These are phyloP conservation scores for Hygrocybe coccinea DNA, from an alignment of 768 basidiomycete species.

Conservation along the genomic window DNA sequence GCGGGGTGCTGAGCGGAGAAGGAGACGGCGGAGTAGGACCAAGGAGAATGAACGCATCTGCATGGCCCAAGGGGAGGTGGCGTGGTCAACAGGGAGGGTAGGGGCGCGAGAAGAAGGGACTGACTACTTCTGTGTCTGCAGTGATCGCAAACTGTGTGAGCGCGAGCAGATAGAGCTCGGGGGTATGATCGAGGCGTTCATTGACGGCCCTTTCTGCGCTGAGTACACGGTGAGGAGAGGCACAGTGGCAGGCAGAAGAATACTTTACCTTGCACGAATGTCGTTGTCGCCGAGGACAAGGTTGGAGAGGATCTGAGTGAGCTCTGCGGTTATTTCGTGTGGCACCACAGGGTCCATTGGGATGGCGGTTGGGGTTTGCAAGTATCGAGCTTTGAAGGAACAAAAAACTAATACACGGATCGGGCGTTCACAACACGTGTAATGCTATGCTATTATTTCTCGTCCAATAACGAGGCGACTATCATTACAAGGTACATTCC, in stretches of 20 bases:
- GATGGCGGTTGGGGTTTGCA: neutral
- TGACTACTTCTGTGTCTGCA: slow-evolving; percentile 74
- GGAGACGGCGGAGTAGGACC: slow-evolving; percentile 71
- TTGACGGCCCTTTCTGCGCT: slow-evolving; percentile 81
- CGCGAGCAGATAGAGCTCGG: slow-evolving; percentile 75
- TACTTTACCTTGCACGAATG: slow-evolving; percentile 61
- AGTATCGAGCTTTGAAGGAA: neutral
- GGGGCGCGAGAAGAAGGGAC: slow-evolving; percentile 23
- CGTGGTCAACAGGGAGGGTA: neutral
- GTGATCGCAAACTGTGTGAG: slow-evolving; percentile 73
- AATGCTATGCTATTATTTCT: too few relatives aligned
- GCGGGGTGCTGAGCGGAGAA: slow-evolving; percentile 57
- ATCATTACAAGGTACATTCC: neutral
- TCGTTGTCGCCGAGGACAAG: slow-evolving; percentile 81
- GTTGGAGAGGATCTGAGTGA: slow-evolving; percentile 82
- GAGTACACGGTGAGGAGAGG: slow-evolving; percentile 1
- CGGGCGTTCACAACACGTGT: too few relatives aligned
- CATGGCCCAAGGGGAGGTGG: slow-evolving; percentile 3
- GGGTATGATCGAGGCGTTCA: slow-evolving; percentile 69
- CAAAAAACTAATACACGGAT: neutral
- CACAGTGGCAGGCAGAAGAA: neutral
- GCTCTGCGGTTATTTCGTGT: slow-evolving; percentile 66
- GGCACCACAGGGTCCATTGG: slow-evolving; percentile 50
- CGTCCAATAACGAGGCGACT: too few relatives aligned
- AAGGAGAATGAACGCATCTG: slow-evolving; percentile 85